A percentile compares a stretch with the other conserved stretches of the same genome.
Evolutionary conservation across 2,329 filamentous ascomycete genomes (phyloP).

Genomic region (Trichoderma atrobrunneum): DNA sequence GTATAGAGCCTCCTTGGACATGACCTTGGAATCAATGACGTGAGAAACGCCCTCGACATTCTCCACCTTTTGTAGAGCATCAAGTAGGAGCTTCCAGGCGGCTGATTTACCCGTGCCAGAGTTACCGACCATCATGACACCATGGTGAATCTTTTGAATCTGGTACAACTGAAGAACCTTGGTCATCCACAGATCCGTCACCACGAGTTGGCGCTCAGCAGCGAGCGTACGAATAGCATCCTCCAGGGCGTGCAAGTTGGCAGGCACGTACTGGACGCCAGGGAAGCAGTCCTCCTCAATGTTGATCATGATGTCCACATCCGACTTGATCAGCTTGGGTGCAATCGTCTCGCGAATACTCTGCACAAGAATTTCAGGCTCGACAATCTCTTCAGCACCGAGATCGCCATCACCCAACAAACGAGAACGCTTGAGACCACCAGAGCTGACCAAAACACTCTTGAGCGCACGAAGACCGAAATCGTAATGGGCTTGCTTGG

Average conservation of each 20-base stretch:
- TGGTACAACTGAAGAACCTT: constrained; percentile 97
- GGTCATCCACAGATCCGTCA: constrained; percentile 94
- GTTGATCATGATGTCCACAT: constrained; percentile 81
- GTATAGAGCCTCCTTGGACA: constrained; percentile 98
- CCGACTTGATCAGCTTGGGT: constrained; percentile 88
- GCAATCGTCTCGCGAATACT: constrained; percentile 98
- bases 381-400: constrained; percentile 69
- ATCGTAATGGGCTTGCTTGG: constrained; percentile 98
- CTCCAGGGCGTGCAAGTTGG: constrained; percentile 76
- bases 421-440: constrained; percentile 85
- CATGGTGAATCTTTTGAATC: constrained; percentile 95
- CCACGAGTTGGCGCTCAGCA: constrained; percentile 78
- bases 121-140: constrained; percentile 99
- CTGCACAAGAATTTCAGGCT: constrained; percentile 97
- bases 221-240: constrained; percentile 80
- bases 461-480: constrained; percentile 97
- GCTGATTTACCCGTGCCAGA: constrained; percentile 97
- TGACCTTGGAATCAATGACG: constrained; percentile 98
- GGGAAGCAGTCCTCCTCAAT: constrained; percentile 89
- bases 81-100: constrained; percentile 88
- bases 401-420: constrained; percentile 61
- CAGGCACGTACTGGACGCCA: constrained; percentile 87
- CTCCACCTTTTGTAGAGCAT: constrained; percentile 88
- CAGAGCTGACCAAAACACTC: constrained; percentile 96
- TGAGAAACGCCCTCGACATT: constrained; percentile 91